These are phyloP conservation scores for Erodium texanum DNA, from an alignment of 441 rosid species.

Conservation along the genomic window DNA sequence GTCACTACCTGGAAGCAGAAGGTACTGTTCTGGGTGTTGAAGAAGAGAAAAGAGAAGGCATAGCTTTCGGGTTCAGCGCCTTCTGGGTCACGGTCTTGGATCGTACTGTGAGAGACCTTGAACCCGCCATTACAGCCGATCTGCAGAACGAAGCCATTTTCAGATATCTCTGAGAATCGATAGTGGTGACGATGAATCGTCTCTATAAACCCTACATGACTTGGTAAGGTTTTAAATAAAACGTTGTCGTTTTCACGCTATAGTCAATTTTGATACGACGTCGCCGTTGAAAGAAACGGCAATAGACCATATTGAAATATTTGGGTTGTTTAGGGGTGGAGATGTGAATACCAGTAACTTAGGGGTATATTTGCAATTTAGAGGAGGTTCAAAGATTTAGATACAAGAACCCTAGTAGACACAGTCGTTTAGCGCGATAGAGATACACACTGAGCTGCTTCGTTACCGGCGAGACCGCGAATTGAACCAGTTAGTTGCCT, in stretches of 20 bases:
- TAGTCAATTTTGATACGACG: no score
- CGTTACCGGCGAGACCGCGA: no score
- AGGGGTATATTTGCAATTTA: no score
- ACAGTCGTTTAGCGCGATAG: no score
- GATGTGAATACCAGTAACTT: no score
- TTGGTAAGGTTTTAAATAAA: not conserved
- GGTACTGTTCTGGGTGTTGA: constrained; percentile 33
- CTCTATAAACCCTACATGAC: not conserved
- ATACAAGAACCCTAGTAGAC: no score
- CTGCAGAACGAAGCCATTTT: constrained; percentile 66
- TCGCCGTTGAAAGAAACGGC: no score
- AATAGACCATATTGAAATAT: no score
- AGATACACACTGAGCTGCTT: no score
- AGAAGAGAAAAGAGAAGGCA: constrained; percentile 33
- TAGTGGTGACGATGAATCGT: not conserved
- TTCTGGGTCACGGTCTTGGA: constrained; percentile 38
- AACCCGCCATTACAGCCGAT: constrained; percentile 40
- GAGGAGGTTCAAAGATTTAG: no score
- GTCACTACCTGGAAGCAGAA: constrained; percentile 49
- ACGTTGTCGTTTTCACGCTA: not conserved
- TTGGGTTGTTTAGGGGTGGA: no score
- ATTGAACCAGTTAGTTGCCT: no score
- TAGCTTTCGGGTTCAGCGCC: constrained; percentile 23
- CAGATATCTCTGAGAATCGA: not conserved
- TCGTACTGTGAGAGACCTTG: constrained; percentile 45